Conservation (phyloP, 768 basidiomycete species). For the Cyclocybe cylindracea region DNA sequence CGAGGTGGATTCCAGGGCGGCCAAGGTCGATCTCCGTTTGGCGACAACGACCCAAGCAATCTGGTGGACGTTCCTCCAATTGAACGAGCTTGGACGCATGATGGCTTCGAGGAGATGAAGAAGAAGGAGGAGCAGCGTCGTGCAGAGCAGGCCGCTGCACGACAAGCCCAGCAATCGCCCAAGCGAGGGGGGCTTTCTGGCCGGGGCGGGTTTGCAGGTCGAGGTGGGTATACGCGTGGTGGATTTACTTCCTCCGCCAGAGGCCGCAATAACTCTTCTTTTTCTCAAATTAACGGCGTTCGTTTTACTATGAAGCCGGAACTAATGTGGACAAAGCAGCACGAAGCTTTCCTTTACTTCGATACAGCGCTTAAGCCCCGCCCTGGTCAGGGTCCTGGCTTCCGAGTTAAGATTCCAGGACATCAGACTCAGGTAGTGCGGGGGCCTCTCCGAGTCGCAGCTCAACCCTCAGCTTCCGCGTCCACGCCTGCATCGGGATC, state of each 20-base stretch:
- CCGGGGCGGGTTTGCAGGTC: slow-evolving; percentile 46
- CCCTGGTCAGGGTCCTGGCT: slow-evolving; percentile 51
- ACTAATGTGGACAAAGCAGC: slow-evolving; percentile 81
- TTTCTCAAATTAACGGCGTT: slow-evolving; percentile 42
- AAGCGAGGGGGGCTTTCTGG: slow-evolving; percentile 38
- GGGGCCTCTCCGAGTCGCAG: slow-evolving; percentile 23
- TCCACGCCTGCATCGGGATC: slow-evolving; percentile 19
- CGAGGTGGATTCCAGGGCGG: slow-evolving; percentile 44
- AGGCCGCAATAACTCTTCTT: slow-evolving; percentile 28
- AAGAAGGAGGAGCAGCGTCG: slow-evolving; percentile 63
- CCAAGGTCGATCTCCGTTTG: slow-evolving; percentile 16
- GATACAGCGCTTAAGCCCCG: slow-evolving; percentile 61
- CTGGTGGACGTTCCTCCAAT: slow-evolving; percentile 51
- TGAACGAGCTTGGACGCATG: slow-evolving; percentile 79
- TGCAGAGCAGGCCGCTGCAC: slow-evolving; percentile 22
- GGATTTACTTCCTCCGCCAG: slow-evolving; percentile 34
- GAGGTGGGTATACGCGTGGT: slow-evolving; percentile 45
- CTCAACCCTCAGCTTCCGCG: slow-evolving; percentile 16
- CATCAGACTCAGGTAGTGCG: slow-evolving; percentile 42
- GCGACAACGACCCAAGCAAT: slow-evolving; percentile 10
- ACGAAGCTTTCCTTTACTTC: slow-evolving; percentile 72
- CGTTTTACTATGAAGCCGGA: slow-evolving; percentile 82
- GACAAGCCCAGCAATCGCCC: slow-evolving; percentile 17
- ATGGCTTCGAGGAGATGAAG: slow-evolving; percentile 88
- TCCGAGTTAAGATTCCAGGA: slow-evolving; percentile 68